Percentiles rank a stretch among this genome's conserved stretches.
Evolutionary conservation across 345 rosid species (phyloP).

Genomic region (Mallotus nudiflorus): DNA sequence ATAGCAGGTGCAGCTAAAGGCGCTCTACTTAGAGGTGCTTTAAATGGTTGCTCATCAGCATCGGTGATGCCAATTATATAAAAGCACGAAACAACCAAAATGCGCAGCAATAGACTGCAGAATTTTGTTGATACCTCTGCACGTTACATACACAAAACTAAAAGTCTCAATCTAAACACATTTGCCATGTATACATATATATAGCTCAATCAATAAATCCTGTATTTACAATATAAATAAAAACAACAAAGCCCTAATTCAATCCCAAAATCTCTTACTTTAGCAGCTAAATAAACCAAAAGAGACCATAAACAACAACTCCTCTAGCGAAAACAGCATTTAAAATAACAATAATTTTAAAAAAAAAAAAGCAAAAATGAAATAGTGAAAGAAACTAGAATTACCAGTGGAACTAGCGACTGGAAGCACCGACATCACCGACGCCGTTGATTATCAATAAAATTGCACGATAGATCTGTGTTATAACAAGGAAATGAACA

Average conservation of each 20-base stretch:
- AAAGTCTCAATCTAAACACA: conserved; percentile 11
- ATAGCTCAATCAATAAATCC: neutral
- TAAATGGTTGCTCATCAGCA: conserved; percentile 32
- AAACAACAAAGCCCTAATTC: too few species aligned
- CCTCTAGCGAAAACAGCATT: conserved; percentile 15
- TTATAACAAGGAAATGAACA: conserved; percentile 35
- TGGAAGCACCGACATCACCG: conserved; percentile 62
- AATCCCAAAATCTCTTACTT: conserved; percentile 7
- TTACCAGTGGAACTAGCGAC: conserved; percentile 39
- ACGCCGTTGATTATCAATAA: conserved; percentile 32
- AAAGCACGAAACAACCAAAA: conserved; percentile 39
- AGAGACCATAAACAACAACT: neutral
- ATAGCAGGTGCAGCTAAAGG: conserved; percentile 43
- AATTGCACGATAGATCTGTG: conserved; percentile 50
- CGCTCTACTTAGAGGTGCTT: conserved; percentile 43
- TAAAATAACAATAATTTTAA: too few species aligned
- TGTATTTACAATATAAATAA: neutral
- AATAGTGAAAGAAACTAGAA: neutral
- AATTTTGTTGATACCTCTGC: conserved; percentile 48
- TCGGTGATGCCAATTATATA: conserved; percentile 35
- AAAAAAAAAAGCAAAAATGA: neutral
- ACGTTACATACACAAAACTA: neutral
- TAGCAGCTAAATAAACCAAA: neutral
- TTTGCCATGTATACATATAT: too few species aligned
- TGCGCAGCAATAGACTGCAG: conserved; percentile 34